These are phyloP conservation scores for Lactarius hengduanensis DNA, from an alignment of 768 basidiomycete genomes.

Conservation along the genomic window DNA sequence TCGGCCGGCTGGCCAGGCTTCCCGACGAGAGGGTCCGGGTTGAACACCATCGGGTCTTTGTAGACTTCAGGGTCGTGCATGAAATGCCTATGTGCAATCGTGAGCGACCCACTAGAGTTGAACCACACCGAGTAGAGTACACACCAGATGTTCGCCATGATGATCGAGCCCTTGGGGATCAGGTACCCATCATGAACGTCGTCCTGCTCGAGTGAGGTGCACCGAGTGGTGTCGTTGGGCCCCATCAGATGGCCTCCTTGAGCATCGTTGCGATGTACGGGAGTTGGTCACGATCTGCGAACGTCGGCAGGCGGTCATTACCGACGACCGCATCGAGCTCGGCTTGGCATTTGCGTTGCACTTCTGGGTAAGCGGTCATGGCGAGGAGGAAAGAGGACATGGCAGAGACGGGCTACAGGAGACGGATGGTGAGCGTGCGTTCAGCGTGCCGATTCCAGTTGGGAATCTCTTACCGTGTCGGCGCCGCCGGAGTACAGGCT, in stretches of 20 bases:
- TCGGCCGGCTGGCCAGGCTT: conserved; percentile 20
- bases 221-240: conserved; percentile 29
- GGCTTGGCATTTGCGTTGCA: conserved; percentile 30
- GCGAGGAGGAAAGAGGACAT: conserved; percentile 34
- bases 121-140: not conserved
- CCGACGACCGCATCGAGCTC: conserved; percentile 33
- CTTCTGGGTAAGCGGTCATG: conserved; percentile 33
- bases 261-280: conserved; percentile 30
- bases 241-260: conserved; percentile 32
- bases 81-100: conserved; percentile 30
- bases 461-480: conserved; percentile 27
- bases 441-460: no score
- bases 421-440: not conserved
- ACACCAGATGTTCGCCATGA: conserved; percentile 40
- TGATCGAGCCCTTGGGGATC: conserved; percentile 41
- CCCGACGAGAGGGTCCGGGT: conserved; percentile 35
- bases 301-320: conserved; percentile 25
- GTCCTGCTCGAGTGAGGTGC: conserved; percentile 40
- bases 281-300: conserved; percentile 28
- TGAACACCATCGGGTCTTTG: conserved; percentile 33
- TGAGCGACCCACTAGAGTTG: not conserved
- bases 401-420: conserved; percentile 30
- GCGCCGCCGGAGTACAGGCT: conserved; percentile 32
- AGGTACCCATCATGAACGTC: conserved; percentile 40
- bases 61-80: conserved; percentile 35